Conservation (phyloP, 768 basidiomycete genomes). For the Austroboletus festivus region DNA sequence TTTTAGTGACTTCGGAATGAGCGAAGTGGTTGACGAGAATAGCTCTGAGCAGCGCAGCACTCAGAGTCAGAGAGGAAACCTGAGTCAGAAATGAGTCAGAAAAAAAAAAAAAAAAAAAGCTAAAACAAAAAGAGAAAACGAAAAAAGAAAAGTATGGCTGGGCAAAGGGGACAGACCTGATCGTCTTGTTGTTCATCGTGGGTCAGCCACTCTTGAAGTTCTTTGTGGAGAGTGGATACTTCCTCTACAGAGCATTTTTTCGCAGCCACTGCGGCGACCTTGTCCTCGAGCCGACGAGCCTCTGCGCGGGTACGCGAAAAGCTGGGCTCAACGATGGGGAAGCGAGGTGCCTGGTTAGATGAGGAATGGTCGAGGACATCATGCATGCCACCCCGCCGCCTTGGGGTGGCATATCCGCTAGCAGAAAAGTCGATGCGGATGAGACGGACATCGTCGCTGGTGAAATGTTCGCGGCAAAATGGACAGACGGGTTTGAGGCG, state of each 20-base stretch:
- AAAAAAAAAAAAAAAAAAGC: no score
- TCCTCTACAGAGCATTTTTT: constrained; percentile 90
- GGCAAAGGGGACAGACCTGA: constrained; percentile 49
- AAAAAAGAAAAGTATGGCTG: no score
- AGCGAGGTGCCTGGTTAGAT: constrained; percentile 44
- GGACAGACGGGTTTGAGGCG: constrained; percentile 75
- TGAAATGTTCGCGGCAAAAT: constrained; percentile 79
- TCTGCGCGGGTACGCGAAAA: constrained; percentile 46
- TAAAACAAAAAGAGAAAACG: no score
- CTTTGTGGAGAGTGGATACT: constrained; percentile 71
- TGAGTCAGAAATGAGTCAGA: constrained; percentile 30
- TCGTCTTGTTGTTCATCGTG: constrained; percentile 58
- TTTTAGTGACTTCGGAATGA: constrained; percentile 73
- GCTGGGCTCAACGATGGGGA: constrained; percentile 43
- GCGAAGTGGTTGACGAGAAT: constrained; percentile 81
- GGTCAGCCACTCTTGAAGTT: constrained; percentile 73
- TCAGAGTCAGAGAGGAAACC: constrained; percentile 68
- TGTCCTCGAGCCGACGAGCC: constrained; percentile 70
- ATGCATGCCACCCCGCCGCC: constrained; percentile 50
- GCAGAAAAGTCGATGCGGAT: constrained; percentile 76
- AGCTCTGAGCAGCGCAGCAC: constrained; percentile 74
- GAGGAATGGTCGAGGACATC: constrained; percentile 41
- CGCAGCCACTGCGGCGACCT: constrained; percentile 72
- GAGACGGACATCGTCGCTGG: constrained; percentile 61
- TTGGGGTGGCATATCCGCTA: constrained; percentile 67